These are phyloP conservation scores for Backusella psychrophila DNA, from an alignment of 192 early-diverging fungal species.

Conservation along the genomic window DNA sequence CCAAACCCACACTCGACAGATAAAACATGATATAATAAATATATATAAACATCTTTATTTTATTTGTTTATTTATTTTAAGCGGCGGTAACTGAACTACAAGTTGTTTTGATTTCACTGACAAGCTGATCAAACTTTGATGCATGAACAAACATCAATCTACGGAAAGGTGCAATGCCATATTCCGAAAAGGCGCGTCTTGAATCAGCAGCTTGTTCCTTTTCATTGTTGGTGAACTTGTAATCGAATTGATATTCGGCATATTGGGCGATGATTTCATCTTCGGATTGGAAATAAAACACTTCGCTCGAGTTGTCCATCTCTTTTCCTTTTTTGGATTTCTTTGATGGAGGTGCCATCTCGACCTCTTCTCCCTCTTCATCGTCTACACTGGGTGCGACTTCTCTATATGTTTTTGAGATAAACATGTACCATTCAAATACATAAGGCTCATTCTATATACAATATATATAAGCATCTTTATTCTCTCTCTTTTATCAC, in stretches of 20 bases:
- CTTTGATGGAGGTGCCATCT: slow-evolving; percentile 31
- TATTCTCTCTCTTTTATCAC: background rate
- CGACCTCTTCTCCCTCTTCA: slow-evolving; percentile 41
- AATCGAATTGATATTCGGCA: slow-evolving; percentile 77
- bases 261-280: slow-evolving; percentile 88
- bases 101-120: slow-evolving; percentile 46
- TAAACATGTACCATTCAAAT: slow-evolving; percentile 79
- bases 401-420: slow-evolving; percentile 83
- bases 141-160: slow-evolving; percentile 63
- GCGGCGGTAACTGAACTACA: slow-evolving; percentile 17
- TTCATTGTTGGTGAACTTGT: slow-evolving; percentile 65
- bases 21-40: background rate
- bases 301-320: slow-evolving; percentile 13
- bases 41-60: background rate
- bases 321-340: slow-evolving; percentile 37
- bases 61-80: background rate
- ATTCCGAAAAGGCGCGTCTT: slow-evolving; percentile 78
- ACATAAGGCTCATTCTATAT: slow-evolving; percentile 66
- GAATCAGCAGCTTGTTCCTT: slow-evolving; percentile 69
- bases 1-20: background rate
- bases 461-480: background rate
- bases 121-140: slow-evolving; percentile 50
- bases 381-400: slow-evolving; percentile 57
- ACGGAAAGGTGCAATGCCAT: slow-evolving; percentile 73
- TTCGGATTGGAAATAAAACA: slow-evolving; percentile 86